Base-by-base conservation (phyloP, 2,329 filamentous ascomycete genomes). In the Penicillium janthinellum region DNA sequence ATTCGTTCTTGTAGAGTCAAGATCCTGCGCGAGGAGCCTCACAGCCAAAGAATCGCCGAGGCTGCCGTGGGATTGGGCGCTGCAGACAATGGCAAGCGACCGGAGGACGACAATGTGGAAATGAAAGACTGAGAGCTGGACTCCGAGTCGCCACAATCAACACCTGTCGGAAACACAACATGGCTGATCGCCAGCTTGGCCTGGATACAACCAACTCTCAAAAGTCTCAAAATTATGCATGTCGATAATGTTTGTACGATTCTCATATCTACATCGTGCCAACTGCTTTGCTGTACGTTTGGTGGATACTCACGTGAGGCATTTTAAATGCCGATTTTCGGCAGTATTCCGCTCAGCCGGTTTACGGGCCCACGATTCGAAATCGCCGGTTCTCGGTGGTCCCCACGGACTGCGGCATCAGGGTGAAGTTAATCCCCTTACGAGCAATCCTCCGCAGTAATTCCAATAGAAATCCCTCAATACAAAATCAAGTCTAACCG, bases 41-140 rank as follows among this genome's bases (percentile, higher is more conserved):
- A 96, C 76, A 89, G 89, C 5, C 92, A 96, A 71, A 90, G 91
- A 71, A 87, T 93, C 68, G 91, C 93, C 35, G 91, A 96, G 72
- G 91, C 90, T 15, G 92, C 90, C 0, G 82, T 88, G 38, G 91
- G 91, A 41, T 78, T 93, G 57, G 81, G 84, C 56, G 41, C 59
- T 3, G 88, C 86, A 35, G 88, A 92, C 73, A 92, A 92, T 74
- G 85, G 85, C 64, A 68, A 74, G 61, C 74, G 76, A 63, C 61
- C 78, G 58, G 71, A 67, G 67, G 73, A 68, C 12, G 67, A 71
- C 12, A 61, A 65, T 57, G 71, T 78, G 62, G 79, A 81, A 65
- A 75, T 82, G 66, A 78, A 82, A 55, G 70, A 70, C 52, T 75
- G 68, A 71, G 68, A 71, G 49, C 45, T n/a, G 37, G 53, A 39